Evolutionary conservation across 495 filamentous ascomycete species (phyloP), one percentile per base, ranked within the genome.

Genomic region (Neohortaea acidophila): DNA sequence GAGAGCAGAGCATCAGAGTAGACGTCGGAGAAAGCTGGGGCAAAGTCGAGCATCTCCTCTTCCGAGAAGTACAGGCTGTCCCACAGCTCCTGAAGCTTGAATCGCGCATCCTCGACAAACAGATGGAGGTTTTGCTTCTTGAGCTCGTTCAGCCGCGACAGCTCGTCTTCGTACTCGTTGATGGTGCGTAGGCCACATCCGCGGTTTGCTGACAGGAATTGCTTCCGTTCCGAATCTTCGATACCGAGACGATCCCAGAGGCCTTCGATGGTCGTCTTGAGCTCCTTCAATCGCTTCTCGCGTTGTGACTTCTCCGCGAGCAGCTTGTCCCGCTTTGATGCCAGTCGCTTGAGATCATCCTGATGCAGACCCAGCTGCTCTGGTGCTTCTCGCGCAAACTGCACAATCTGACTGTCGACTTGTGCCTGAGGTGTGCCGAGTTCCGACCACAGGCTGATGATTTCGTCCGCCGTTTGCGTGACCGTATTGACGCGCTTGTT

Each of bases 1-100:
- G 75, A 72, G 3, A 97, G 73, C 13, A 99, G 68, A 27, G 89
- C 87, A 55, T 96, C 89, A 48, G 84, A 93, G 54, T 78, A 81
- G 11, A 78, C 76, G 50, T 82, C 79, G 0, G 84, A 91, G 54
- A 93, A 93, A 1, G 84, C 86, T 2, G 91, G 87, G 3, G 85
- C 84, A 45, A 96, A 99, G 42, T 94, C 85, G 38, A 93, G 68
- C 81, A 94, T 94, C 56, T 99, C 89, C 51, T 94, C 87, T 56
- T 99, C 89, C 0, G 84, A 93, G 54, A 85, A 84, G 59, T 84
- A 96, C 3, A 99, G 63, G 6, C 70, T 65, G 53, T 96, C 87
- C 89, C 89, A 99, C 2, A 99, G 71, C 50, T 89, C 86, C 52
- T 91, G 84, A 9, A 99, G 69, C 42, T 80, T 80, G 62, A 68